Conservation (phyloP, 2,329 filamentous ascomycete species). For the Aciculosporium take region DNA sequence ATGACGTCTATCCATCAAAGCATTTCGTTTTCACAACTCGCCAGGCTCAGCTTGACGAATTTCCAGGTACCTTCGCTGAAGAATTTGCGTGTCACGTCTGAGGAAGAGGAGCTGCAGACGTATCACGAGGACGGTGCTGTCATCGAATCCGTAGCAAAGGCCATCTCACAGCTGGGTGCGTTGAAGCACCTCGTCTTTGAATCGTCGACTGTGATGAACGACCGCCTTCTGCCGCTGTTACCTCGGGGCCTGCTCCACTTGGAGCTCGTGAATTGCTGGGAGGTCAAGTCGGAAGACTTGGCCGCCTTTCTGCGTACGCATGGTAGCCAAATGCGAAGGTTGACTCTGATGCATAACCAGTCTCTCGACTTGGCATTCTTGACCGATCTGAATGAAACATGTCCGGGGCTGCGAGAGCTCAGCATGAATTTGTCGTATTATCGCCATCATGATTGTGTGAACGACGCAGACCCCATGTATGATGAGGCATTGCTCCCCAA, state of each 20-base stretch:
- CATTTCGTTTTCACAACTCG: slow-evolving; percentile 40
- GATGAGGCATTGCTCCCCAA: slow-evolving; percentile 47
- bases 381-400: slow-evolving; percentile 47
- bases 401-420: slow-evolving; percentile 56
- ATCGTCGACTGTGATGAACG: slow-evolving; percentile 58
- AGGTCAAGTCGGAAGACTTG: slow-evolving; percentile 54
- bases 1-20: slow-evolving; percentile 38
- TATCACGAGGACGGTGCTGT: slow-evolving; percentile 30
- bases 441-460: slow-evolving; percentile 50
- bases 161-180: slow-evolving; percentile 36
- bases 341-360: slow-evolving; percentile 67
- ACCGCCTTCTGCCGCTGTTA: slow-evolving; percentile 51
- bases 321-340: slow-evolving; percentile 49
- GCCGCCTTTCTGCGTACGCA: slow-evolving; percentile 50
- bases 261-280: slow-evolving; percentile 66
- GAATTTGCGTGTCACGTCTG: slow-evolving; percentile 21
- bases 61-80: slow-evolving; percentile 41
- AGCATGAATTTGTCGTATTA: slow-evolving; percentile 70
- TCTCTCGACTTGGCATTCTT: slow-evolving; percentile 65
- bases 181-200: slow-evolving; percentile 59
- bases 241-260: slow-evolving; percentile 53
- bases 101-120: slow-evolving; percentile 16
- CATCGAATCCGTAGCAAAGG: slow-evolving; percentile 19
- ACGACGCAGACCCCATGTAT: slow-evolving; percentile 64
- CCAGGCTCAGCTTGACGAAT: slow-evolving; percentile 46